Conservation (phyloP, 2,329 filamentous ascomycete genomes). For the Epichloe festucae region DNA sequence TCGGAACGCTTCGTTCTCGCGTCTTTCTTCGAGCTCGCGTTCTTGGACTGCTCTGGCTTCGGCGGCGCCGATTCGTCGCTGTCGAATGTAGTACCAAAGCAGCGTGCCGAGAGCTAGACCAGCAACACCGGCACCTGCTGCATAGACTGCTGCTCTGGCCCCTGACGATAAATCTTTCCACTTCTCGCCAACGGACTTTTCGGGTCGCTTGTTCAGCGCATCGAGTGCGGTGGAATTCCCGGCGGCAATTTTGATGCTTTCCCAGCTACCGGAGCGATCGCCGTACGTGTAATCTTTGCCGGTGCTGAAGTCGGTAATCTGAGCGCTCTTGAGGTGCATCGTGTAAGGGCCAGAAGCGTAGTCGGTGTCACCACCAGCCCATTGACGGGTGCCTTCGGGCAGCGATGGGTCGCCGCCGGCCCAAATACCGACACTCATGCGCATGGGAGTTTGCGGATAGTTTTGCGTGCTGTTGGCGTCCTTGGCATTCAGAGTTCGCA, state of each 20-base stretch:
- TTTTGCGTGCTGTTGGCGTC: constrained; percentile 49
- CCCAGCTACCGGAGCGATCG: constrained; percentile 46
- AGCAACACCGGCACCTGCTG: constrained; percentile 28
- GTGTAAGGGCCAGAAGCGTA: constrained; percentile 54
- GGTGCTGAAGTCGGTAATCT: constrained; percentile 44
- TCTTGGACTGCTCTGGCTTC: constrained; percentile 37
- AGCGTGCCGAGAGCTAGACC: constrained; percentile 28
- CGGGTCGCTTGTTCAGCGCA: constrained; percentile 25
- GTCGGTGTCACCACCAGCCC: constrained; percentile 58
- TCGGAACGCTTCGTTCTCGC: constrained; percentile 37
- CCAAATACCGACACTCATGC: constrained; percentile 54
- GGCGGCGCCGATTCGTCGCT: constrained; percentile 36
- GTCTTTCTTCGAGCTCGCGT: constrained; percentile 32
- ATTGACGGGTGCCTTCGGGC: constrained; percentile 45
- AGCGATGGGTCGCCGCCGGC: constrained; percentile 46
- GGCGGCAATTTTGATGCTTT: constrained; percentile 46
- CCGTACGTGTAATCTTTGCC: constrained; percentile 53
- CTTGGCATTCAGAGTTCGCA: constrained; percentile 49
- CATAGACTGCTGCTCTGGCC: constrained; percentile 42
- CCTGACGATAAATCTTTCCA: constrained; percentile 37
- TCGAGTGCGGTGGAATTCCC: constrained; percentile 45
- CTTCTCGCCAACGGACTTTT: constrained; percentile 36
- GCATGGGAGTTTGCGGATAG: constrained; percentile 69
- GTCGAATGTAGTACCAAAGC: constrained; percentile 41
- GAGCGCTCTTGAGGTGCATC: constrained; percentile 56